Evolutionary conservation across 768 basidiomycete species (phyloP).

Genomic region (Cantharellus cinnabarinus): DNA sequence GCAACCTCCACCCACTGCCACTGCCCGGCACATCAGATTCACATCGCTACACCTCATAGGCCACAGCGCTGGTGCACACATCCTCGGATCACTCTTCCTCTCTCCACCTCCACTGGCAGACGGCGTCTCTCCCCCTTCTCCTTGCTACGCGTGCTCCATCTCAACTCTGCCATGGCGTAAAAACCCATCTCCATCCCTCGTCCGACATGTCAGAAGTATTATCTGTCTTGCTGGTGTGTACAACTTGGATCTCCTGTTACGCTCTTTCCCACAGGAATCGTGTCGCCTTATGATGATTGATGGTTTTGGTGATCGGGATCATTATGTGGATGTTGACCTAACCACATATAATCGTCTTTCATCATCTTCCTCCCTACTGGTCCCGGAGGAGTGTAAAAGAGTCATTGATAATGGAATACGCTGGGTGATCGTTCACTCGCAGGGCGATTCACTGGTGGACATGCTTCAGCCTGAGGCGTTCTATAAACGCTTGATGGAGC

Average conservation of each 20-base stretch:
- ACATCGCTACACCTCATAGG: constrained; percentile 22
- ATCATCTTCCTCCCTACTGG: too few relatives aligned
- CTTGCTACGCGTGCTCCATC: too few relatives aligned
- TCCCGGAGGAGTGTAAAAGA: background rate
- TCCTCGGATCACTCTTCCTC: constrained; percentile 42
- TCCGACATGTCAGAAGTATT: constrained; percentile 29
- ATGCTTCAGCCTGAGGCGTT: constrained; percentile 38
- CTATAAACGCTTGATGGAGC: constrained; percentile 28
- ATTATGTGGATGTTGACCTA: constrained; percentile 31
- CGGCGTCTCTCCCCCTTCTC: constrained; percentile 19
- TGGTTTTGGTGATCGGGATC: constrained; percentile 32
- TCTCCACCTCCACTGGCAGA: too few relatives aligned
- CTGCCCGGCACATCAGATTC: too few relatives aligned
- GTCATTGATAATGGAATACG: constrained; percentile 13
- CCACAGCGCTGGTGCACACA: constrained; percentile 71
- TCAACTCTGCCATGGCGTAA: too few relatives aligned
- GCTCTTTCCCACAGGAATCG: constrained; percentile 30
- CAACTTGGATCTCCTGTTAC: constrained; percentile 44
- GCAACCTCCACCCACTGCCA: too few relatives aligned
- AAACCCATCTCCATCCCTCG: constrained; percentile 14
- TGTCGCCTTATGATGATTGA: constrained; percentile 45
- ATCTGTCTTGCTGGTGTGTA: constrained; percentile 61
- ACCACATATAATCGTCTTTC: constrained; percentile 18
- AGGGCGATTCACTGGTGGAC: constrained; percentile 49
- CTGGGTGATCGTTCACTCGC: constrained; percentile 64